Base-by-base conservation (phyloP, 164 flowering plant genomes). In the Amborella trichopoda region DNA sequence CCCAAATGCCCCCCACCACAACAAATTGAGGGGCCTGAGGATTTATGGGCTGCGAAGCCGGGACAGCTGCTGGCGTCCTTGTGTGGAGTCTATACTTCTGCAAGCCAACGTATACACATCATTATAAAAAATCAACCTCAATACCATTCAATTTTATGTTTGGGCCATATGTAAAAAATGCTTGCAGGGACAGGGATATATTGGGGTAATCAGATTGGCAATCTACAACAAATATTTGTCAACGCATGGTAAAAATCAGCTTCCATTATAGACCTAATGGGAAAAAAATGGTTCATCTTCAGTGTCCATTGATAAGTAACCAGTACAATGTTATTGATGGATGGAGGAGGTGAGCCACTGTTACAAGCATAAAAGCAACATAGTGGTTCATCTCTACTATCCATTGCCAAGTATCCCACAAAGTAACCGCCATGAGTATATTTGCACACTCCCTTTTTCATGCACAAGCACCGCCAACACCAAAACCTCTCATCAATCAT, bases 1-100 rank as follows among this genome's bases (percentile, higher is more conserved):
- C 72, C 90, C 88, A 85, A 47, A 85, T 67, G 20, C 89, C 89
- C n/a, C 93, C 84, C 11, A 86, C 86, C 38, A 86, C 75, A 6
- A 82, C 72, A 43, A 78, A 69, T 40, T 76, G 89, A 2, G 86
- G 75, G 6, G 41, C 21, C 41, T 38, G 41, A 38, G 21, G 16
- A n/a, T 10, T n/a, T n/a, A n/a, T 38, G 41, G 14, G 9, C 41
- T 2, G 20, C 6, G 41, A 22, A 9, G 16, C 20, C 16, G 21
- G 16, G 2, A 10, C 21, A 11, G 20, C 16, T 16, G 41, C 0
- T 16, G 21, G 16, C 8, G 2, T 19, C 17, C 41, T 38, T 38
- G 41, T 38, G 41, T 38, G 41, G 8, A 38, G 16, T 16, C 41
- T 19, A 38, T 38, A 38, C 20, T 38, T 38, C 41, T 38, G 41